Conservation (phyloP, 1,284 basidiomycete species). For the Taiwanofungus camphoratus region DNA sequence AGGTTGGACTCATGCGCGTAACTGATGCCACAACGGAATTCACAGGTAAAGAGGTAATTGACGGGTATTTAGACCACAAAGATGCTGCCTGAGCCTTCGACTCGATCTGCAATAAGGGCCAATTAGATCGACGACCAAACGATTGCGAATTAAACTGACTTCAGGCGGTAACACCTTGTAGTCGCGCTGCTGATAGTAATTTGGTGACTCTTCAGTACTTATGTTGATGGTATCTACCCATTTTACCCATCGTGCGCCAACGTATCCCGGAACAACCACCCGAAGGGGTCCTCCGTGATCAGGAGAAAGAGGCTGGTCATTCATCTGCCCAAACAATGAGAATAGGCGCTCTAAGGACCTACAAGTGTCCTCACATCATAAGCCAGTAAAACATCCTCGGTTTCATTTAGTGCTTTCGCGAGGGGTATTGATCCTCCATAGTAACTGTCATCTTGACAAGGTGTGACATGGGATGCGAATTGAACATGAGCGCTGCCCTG, state of each 20-base stretch:
- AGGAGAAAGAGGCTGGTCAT: slow-evolving; percentile 50
- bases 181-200: slow-evolving; percentile 64
- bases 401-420: slow-evolving; percentile 39
- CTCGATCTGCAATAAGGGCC: slow-evolving; percentile 15
- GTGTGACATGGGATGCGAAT: slow-evolving; percentile 58
- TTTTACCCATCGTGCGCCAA: slow-evolving; percentile 77
- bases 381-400: slow-evolving; percentile 50
- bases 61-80: slow-evolving; percentile 41
- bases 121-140: too few species aligned
- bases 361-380: slow-evolving; percentile 42
- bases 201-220: slow-evolving; percentile 49
- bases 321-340: slow-evolving; percentile 44
- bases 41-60: slow-evolving; percentile 61
- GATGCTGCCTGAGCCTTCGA: slow-evolving; percentile 32
- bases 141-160: too few species aligned
- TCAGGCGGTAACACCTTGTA: slow-evolving; percentile 58
- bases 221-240: slow-evolving; percentile 65
- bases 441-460: slow-evolving; percentile 54
- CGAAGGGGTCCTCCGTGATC: slow-evolving; percentile 68
- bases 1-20: slow-evolving; percentile 1
- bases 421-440: slow-evolving; percentile 60
- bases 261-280: slow-evolving; percentile 62
- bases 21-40: slow-evolving; percentile 33
- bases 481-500: too few species aligned
- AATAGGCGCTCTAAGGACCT: background rate